Conservation (phyloP, 208 protist genomes). For the Leptomonas pyrrhocoris region DNA sequence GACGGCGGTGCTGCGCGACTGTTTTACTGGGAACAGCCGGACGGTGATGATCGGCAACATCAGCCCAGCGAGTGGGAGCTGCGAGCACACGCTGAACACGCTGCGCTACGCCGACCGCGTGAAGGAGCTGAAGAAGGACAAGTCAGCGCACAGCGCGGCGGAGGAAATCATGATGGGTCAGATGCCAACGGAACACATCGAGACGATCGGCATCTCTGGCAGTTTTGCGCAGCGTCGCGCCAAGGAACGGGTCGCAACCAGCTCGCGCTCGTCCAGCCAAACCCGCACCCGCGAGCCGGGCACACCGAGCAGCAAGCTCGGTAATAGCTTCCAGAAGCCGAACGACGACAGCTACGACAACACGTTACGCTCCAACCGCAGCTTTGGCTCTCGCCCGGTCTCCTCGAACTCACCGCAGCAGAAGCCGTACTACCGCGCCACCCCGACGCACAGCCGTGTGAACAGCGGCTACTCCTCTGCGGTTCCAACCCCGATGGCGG, state of each 20-base stretch:
- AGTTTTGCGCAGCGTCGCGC: constrained; percentile 84
- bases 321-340: constrained; percentile 37
- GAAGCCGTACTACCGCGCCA: constrained; percentile 48
- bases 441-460: constrained; percentile 37
- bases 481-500: constrained; percentile 33
- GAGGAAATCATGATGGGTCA: constrained; percentile 94
- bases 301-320: constrained; percentile 56
- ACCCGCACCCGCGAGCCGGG: constrained; percentile 57
- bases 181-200: constrained; percentile 88
- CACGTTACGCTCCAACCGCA: constrained; percentile 43
- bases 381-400: constrained; percentile 36
- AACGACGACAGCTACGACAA: constrained; percentile 36
- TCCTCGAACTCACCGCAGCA: constrained; percentile 29
- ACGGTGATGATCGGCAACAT: constrained; percentile 96
- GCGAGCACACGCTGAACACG: constrained; percentile 86
- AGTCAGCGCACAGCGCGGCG: constrained; percentile 68
- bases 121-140: constrained; percentile 94
- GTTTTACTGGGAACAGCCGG: constrained; percentile 91
- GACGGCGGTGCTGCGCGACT: constrained; percentile 91
- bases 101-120: constrained; percentile 88
- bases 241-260: constrained; percentile 57
- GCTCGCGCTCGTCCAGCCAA: constrained; percentile 61
- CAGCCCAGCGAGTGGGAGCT: constrained; percentile 82
- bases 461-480: constrained; percentile 47
- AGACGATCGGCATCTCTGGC: constrained; percentile 75